Conservation (phyloP, 2,329 filamentous ascomycete genomes). For the Paecilomyces niveus region DNA sequence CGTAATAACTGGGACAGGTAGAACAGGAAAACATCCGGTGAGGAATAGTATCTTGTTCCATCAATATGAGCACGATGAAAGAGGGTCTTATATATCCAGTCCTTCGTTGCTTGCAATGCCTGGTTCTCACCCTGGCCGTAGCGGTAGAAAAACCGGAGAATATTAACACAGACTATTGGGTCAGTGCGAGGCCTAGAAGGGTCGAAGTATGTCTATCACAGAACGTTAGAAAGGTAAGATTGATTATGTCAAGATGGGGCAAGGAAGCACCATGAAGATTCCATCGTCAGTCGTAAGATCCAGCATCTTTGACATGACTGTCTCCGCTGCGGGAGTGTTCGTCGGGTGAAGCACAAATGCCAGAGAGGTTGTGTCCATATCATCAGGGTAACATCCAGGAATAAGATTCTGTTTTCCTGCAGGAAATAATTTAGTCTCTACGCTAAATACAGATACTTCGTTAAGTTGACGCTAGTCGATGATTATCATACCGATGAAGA, state of each 20-base stretch:
- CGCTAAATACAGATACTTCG: no score
- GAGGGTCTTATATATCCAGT: background rate
- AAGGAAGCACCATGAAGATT: background rate
- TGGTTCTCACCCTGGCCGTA: background rate
- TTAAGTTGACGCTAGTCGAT: background rate
- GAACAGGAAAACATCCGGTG: background rate
- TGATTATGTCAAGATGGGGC: background rate
- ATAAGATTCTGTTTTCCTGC: background rate
- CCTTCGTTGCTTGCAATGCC: background rate
- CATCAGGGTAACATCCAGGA: background rate
- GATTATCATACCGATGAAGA: background rate
- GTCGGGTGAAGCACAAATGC: background rate
- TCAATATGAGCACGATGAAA: background rate
- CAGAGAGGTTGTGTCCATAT: background rate
- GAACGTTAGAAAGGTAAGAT: background rate
- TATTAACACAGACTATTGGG: background rate
- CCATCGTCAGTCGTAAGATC: background rate
- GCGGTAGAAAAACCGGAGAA: background rate
- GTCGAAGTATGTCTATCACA: background rate
- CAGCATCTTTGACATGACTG: background rate
- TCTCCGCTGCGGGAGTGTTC: background rate
- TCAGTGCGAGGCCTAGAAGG: background rate
- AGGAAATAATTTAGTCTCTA: background rate
- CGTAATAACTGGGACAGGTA: background rate
- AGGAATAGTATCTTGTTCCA: background rate